Evolutionary conservation across 192 early-diverging fungal genomes (phyloP).

Genomic region (Allomyces arbusculus): DNA sequence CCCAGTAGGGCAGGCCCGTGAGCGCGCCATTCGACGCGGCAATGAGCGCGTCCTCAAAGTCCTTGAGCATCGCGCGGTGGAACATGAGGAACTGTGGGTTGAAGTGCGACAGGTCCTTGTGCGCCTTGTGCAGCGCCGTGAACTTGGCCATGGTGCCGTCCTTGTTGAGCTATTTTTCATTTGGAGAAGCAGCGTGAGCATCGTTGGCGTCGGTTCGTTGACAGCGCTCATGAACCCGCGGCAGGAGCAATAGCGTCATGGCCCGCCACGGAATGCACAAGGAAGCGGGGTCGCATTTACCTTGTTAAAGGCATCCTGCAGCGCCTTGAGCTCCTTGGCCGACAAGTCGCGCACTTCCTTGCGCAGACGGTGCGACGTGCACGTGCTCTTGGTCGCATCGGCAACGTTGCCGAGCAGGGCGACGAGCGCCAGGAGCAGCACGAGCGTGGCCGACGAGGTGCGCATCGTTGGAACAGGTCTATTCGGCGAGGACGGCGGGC

Average conservation of each 20-base stretch:
- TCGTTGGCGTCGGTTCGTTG: background rate
- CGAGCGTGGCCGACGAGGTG: too few relatives aligned
- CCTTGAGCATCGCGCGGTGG: background rate
- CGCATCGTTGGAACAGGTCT: too few relatives aligned
- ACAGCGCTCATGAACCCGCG: background rate
- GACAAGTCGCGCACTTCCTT: background rate
- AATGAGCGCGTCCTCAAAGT: background rate
- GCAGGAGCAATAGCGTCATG: too few relatives aligned
- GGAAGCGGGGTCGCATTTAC: background rate
- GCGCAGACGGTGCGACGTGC: background rate
- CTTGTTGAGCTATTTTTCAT: background rate
- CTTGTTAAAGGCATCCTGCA: background rate
- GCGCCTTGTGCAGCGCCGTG: background rate
- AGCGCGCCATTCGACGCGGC: background rate
- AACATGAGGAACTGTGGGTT: background rate
- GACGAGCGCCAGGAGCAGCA: too few relatives aligned
- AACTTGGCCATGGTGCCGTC: background rate
- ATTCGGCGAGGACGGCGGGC: too few relatives aligned
- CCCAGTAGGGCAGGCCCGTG: background rate
- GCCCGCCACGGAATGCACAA: background rate
- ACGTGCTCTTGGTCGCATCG: too few relatives aligned
- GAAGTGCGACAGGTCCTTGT: constrained; percentile 1
- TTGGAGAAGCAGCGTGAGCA: background rate
- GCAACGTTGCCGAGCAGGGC: too few relatives aligned
- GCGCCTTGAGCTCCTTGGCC: background rate